Percentiles rank a stretch among this genome's conserved stretches.
phyloP scores from a whole-genome alignment of 257 asterid species.

The Echites panduratus region DNA sequence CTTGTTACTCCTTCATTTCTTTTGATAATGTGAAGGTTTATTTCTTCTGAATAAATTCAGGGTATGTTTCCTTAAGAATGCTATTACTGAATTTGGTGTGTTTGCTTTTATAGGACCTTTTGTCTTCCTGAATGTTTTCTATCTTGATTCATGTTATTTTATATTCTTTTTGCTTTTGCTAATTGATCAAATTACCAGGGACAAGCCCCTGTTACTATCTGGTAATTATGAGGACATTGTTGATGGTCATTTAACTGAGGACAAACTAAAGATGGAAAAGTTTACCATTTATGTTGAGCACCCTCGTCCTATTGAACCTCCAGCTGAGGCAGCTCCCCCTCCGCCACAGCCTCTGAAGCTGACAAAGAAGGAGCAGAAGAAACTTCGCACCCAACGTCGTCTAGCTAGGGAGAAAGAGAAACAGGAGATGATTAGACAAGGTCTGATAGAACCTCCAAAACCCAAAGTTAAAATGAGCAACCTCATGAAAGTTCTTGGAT shows the following conservation, averaged over 20 bases:
- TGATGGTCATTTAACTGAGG: conserved; percentile 36
- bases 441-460: conserved; percentile 83
- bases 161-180: background rate
- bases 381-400: conserved; percentile 83
- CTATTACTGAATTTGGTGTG: background rate
- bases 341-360: conserved; percentile 95
- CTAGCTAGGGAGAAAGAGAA: conserved; percentile 77
- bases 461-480: conserved; percentile 95
- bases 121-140: background rate
- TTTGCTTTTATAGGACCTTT: background rate
- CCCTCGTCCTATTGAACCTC: conserved; percentile 93
- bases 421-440: conserved; percentile 93
- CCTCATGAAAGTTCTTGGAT: conserved; percentile 90
- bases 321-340: conserved; percentile 82
- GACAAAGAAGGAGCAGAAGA: conserved; percentile 92
- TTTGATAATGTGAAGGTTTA: background rate
- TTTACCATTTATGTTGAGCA: conserved; percentile 75
- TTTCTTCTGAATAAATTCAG: background rate
- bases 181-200: conserved; percentile 45
- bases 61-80: background rate
- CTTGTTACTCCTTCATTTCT: background rate
- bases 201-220: conserved; percentile 52
- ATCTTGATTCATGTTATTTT: background rate
- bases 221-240: conserved; percentile 51
- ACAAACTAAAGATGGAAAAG: conserved; percentile 62